Base-by-base conservation (phyloP, 305 asterid genomes). In the Petunia hybrid region DNA sequence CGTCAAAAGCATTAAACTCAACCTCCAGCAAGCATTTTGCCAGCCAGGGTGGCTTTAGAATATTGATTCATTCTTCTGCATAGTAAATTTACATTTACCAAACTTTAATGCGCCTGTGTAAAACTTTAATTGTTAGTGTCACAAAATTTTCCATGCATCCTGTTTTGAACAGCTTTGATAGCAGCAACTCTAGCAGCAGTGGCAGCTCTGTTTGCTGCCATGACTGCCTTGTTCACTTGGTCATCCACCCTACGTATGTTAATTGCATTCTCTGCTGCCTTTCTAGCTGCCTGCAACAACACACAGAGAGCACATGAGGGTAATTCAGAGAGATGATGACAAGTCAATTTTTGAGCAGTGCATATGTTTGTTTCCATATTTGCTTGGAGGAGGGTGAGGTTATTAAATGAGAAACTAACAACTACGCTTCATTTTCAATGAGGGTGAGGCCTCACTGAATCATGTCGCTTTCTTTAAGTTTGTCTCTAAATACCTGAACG, bases 111-210 rank as follows among this genome's bases (percentile, higher is more conserved):
- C 65, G 7, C 65, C 46, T n/a, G 45, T 35, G 35, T 22, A 9
- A 5, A n/a, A 75, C 46, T 80, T 77, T 74, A 89, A 59, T 64
- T 66, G 92, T 89, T 80, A 86, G 92, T 90, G 57, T 93, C 90
- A 60, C 95, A 91, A 89, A 95, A 91, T 76, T 90, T 89, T 43
- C 97, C 97, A 80, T 91, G 92, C 16, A 91, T 92, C 78, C 93
- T 81, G 85, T 91, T 95, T 81, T 95, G 97, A 80, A 93, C 97
- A 35, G 97, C 99, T 88, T 92, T 95, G 74, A 93, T 87, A 2
- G 98, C 99, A 74, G 98, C 98, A 22, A 95, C 98, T 84, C 99
- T 88, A 0, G 95, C 97, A 1, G 98, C 97, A 2, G 95, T 92
- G 66, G 99, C 94, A 14, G 98, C 98, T 70, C 88, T 80, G 79